Conservation (phyloP, 345 rosid genomes). For the Excoecaria agallocha region DNA sequence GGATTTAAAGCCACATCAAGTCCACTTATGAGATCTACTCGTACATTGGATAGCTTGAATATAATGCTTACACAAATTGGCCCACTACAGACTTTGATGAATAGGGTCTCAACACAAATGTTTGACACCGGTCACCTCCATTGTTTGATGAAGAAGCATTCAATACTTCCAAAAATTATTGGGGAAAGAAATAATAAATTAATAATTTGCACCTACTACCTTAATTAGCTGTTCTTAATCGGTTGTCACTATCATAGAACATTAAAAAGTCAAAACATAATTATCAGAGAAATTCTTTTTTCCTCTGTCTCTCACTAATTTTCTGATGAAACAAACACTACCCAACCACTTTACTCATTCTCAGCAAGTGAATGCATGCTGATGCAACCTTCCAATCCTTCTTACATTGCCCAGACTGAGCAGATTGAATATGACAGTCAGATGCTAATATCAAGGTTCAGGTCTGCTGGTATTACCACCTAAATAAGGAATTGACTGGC, state of each 20-base stretch:
- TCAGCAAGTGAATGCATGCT: conserved; percentile 87
- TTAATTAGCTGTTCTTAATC: neutral
- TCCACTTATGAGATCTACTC: neutral
- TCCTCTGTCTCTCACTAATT: neutral
- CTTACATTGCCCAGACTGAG: conserved; percentile 88
- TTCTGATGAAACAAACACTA: conserved; percentile 6
- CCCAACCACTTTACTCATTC: neutral
- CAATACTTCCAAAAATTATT: no score
- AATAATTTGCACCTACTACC: neutral
- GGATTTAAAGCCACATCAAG: neutral
- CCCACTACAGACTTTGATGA: neutral
- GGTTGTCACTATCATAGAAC: no score
- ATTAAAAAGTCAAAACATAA: no score
- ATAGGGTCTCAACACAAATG: neutral
- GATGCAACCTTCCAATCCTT: conserved; percentile 88
- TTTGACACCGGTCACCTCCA: neutral
- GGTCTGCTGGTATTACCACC: conserved; percentile 94
- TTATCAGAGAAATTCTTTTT: neutral
- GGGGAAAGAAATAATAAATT: no score
- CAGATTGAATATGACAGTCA: conserved; percentile 75
- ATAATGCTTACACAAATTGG: neutral
- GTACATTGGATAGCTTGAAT: neutral
- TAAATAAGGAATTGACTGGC: conserved; percentile 84
- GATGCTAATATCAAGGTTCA: conserved; percentile 70
- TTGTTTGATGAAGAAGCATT: no score